These are phyloP conservation scores for Thuidium tamariscinum DNA, from an alignment of 225 moss, liverwort and hornwort genomes.

Conservation along the genomic window DNA sequence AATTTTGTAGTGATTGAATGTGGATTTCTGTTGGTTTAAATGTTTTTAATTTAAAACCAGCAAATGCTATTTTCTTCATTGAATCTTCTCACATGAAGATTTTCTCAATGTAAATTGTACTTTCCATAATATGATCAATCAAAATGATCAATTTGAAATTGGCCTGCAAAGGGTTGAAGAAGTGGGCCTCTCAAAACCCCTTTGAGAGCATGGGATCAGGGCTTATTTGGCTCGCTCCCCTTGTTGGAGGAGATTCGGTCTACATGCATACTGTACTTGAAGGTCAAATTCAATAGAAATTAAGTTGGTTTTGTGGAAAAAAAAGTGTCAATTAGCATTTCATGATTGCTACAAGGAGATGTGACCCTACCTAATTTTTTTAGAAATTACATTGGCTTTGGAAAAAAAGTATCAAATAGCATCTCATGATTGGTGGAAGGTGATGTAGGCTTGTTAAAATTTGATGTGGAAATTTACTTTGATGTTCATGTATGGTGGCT, in stretches of 20 bases:
- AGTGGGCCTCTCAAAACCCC: neutral
- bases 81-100: neutral
- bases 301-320: too few species aligned
- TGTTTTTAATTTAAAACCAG: neutral
- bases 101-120: neutral
- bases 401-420: too few species aligned
- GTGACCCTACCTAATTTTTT: too few species aligned
- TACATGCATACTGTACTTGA: neutral
- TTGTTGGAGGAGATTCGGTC: neutral
- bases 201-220: neutral
- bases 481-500: too few species aligned
- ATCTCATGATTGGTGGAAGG: too few species aligned
- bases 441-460: too few species aligned
- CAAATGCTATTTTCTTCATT: neutral
- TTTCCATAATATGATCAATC: neutral
- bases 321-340: too few species aligned
- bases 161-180: too few species aligned
- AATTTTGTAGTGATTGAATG: neutral
- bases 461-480: too few species aligned
- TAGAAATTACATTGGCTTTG: too few species aligned
- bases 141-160: neutral
- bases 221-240: neutral
- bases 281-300: neutral
- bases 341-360: too few species aligned
- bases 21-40: neutral